phyloP scores from a whole-genome alignment of 2,329 filamentous ascomycete genomes.

The Cryphonectria japonica region DNA sequence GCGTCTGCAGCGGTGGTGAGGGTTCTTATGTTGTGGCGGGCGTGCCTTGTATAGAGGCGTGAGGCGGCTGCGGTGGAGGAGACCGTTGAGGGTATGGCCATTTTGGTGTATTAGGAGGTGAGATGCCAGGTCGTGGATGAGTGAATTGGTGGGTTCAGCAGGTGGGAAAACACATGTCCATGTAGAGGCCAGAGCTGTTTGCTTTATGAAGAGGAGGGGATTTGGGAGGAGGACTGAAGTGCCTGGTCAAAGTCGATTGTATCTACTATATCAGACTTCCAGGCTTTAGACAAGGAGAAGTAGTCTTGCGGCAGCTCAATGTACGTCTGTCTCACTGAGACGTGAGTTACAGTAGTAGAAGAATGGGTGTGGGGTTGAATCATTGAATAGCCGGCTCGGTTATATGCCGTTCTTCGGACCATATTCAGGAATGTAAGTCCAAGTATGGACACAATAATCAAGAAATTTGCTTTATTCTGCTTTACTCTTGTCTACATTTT shows the following conservation, averaged over 20 bases:
- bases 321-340: background rate
- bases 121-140: too few relatives aligned
- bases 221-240: too few relatives aligned
- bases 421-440: too few relatives aligned
- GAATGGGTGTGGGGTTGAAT: conserved; percentile 12
- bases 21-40: conserved; percentile 2
- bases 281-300: background rate
- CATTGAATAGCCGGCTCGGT: conserved; percentile 14
- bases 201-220: too few relatives aligned
- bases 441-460: too few relatives aligned
- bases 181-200: too few relatives aligned
- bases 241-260: too few relatives aligned
- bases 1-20: conserved; percentile 31
- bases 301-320: background rate
- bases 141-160: too few relatives aligned
- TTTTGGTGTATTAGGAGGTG: background rate
- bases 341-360: background rate
- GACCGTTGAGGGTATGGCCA: conserved; percentile 8
- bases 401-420: background rate
- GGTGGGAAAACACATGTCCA: too few relatives aligned
- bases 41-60: conserved; percentile 12
- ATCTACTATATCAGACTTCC: too few relatives aligned
- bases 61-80: background rate
- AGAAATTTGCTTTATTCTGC: too few relatives aligned
- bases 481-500: too few relatives aligned